Evolutionary conservation across 1,284 basidiomycete genomes (phyloP).

Genomic region (Athelia psychrophila): DNA sequence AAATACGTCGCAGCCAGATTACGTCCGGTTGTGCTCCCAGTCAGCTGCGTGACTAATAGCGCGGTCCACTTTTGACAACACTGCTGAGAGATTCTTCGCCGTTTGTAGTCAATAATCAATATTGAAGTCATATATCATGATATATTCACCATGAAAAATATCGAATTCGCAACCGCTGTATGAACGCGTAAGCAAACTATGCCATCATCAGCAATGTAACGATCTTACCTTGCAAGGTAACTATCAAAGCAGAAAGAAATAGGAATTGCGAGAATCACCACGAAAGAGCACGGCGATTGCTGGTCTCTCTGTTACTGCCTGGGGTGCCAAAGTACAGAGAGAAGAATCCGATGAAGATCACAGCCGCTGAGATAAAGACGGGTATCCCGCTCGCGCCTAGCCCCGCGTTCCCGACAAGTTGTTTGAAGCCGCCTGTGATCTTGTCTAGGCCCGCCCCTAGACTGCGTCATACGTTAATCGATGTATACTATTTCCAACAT

Average conservation of each 20-base stretch:
- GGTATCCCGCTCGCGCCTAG: background rate
- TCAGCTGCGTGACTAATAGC: background rate
- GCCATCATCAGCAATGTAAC: background rate
- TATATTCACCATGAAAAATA: background rate
- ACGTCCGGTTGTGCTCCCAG: background rate
- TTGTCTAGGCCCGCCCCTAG: background rate
- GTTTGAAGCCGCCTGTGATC: background rate
- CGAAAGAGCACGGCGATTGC: background rate
- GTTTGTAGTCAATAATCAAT: background rate
- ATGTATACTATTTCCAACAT: background rate
- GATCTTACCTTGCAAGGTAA: background rate
- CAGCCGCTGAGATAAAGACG: background rate
- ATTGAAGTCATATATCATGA: background rate
- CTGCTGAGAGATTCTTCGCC: background rate
- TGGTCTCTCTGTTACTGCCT: background rate
- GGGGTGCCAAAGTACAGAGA: background rate
- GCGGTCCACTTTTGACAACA: background rate
- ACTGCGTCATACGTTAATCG: background rate
- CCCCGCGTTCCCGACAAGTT: background rate
- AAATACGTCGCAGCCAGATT: background rate
- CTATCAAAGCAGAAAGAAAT: background rate
- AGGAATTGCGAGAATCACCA: background rate
- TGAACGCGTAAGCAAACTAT: background rate
- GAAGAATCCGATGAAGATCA: conserved; percentile 1
- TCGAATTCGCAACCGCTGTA: background rate